Evolutionary conservation across 2,329 filamentous ascomycete genomes (phyloP).

Genomic region (Fusarium sacchari): DNA sequence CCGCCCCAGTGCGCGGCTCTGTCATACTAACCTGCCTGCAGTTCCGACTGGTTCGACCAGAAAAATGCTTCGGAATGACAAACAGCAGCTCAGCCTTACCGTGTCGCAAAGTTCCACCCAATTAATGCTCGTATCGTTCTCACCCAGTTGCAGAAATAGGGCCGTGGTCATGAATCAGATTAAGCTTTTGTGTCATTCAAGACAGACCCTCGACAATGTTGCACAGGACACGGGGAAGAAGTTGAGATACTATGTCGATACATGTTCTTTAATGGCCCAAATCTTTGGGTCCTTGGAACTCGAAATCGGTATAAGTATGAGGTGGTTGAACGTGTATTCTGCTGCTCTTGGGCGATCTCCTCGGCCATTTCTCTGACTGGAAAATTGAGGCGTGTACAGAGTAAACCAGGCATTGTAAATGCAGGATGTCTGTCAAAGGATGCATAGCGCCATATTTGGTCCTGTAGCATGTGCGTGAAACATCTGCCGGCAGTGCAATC

Average conservation of each 20-base stretch:
- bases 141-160: not conserved
- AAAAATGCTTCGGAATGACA: slow-evolving; percentile 11
- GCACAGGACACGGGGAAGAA: slow-evolving; percentile 16
- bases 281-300: not conserved
- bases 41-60: slow-evolving; percentile 5
- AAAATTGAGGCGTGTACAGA: slow-evolving; percentile 27
- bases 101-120: not conserved
- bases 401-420: slow-evolving; percentile 30
- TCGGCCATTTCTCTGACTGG: not conserved
- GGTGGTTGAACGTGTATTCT: not conserved
- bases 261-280: not conserved
- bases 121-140: not conserved
- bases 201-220: slow-evolving; percentile 32
- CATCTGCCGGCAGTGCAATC: slow-evolving; percentile 38
- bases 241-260: slow-evolving; percentile 10
- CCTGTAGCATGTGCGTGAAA: slow-evolving; percentile 37
- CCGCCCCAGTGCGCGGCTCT: slow-evolving; percentile 9
- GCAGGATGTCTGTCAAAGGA: slow-evolving; percentile 29
- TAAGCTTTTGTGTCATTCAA: slow-evolving; percentile 32
- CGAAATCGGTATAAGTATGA: not conserved
- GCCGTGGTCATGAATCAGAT: not conserved
- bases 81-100: slow-evolving; percentile 30
- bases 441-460: slow-evolving; percentile 40
- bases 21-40: slow-evolving; percentile 26
- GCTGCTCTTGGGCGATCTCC: not conserved